Evolutionary conservation across 2,329 filamentous ascomycete species (phyloP).

Genomic region (Trichoderma endophyticum): DNA sequence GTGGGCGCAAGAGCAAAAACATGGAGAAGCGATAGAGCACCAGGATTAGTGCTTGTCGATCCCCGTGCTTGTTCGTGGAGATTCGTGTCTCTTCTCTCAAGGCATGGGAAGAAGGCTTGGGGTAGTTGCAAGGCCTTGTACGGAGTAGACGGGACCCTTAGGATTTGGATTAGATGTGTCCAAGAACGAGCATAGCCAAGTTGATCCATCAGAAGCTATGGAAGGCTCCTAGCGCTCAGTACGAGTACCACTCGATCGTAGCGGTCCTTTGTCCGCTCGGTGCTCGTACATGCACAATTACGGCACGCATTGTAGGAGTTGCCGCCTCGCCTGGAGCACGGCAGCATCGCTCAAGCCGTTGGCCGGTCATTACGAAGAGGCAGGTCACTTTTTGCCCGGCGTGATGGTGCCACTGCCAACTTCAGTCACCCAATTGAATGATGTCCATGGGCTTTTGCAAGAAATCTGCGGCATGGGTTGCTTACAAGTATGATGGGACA

Average conservation of each 20-base stretch:
- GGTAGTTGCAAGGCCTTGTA: neutral
- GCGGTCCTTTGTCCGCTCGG: neutral
- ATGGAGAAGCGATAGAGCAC: constrained; percentile 17
- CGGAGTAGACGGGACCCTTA: neutral
- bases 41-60: constrained; percentile 17
- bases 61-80: constrained; percentile 18
- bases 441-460: constrained; percentile 3
- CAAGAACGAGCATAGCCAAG: neutral
- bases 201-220: neutral
- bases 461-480: constrained; percentile 14
- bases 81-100: neutral
- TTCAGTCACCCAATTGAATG: constrained; percentile 7
- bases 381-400: neutral
- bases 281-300: neutral
- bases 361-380: constrained; percentile 14
- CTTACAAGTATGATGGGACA: constrained; percentile 11
- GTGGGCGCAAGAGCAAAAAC: constrained; percentile 15
- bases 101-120: neutral
- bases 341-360: constrained; percentile 9
- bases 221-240: neutral
- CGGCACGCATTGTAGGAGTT: neutral
- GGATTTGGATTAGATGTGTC: neutral
- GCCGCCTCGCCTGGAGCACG: constrained; percentile 11
- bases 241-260: neutral
- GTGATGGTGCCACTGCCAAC: constrained; percentile 13